These are phyloP conservation scores for Thermoascus crustaceus DNA, from an alignment of 2,329 filamentous ascomycete species.

Conservation along the genomic window DNA sequence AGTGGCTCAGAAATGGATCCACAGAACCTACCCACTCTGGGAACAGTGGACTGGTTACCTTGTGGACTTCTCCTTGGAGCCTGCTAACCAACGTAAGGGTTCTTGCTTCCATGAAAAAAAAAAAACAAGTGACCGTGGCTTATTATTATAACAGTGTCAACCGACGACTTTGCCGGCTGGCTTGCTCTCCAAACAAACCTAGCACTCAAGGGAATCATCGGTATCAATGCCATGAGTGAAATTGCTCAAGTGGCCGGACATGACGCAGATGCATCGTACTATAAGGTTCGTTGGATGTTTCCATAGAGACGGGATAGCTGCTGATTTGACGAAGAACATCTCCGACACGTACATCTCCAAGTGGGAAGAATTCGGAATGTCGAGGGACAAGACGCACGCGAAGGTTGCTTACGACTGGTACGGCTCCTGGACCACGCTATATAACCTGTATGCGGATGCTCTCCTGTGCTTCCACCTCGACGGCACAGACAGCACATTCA, in stretches of 20 bases:
- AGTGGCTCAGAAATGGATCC: conserved; percentile 57
- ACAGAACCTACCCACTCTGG: conserved; percentile 61
- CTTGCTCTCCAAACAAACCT: conserved; percentile 73
- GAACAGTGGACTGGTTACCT: conserved; percentile 73
- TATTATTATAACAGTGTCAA: no score
- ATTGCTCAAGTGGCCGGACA: conserved; percentile 57
- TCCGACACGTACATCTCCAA: conserved; percentile 59
- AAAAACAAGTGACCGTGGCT: no score
- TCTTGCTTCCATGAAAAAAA: no score
- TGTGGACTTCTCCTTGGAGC: conserved; percentile 65
- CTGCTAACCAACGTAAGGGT: conserved; percentile 57
- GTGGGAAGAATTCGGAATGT: conserved; percentile 65
- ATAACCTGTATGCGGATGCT: conserved; percentile 75
- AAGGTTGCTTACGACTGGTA: conserved; percentile 75
- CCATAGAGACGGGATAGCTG: not conserved
- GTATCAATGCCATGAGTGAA: conserved; percentile 68
- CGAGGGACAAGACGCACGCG: conserved; percentile 60
- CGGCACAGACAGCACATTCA: conserved; percentile 25
- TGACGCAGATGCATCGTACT: conserved; percentile 48
- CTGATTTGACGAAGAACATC: conserved; percentile 38
- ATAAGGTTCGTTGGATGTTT: conserved; percentile 34
- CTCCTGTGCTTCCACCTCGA: conserved; percentile 70
- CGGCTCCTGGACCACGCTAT: conserved; percentile 75
- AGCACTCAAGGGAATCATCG: conserved; percentile 75
- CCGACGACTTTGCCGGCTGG: conserved; percentile 76